These are phyloP conservation scores for Neopestalotiopsis sp. DNA, from an alignment of 2,329 filamentous ascomycete species.

Conservation along the genomic window DNA sequence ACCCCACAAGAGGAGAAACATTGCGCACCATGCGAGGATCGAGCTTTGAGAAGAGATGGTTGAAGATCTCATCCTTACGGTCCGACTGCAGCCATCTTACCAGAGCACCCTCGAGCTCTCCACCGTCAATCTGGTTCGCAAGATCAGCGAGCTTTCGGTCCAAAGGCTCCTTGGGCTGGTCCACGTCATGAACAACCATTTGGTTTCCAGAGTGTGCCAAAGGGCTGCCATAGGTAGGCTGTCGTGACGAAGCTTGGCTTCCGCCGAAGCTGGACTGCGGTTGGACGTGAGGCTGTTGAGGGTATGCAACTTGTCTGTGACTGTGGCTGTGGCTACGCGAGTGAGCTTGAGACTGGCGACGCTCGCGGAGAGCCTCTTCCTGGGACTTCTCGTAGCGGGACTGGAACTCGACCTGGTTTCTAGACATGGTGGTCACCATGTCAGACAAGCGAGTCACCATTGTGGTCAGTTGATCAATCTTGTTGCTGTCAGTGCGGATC, in stretches of 20 bases:
- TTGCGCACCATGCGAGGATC: constrained; percentile 58
- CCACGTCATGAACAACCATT: constrained; percentile 47
- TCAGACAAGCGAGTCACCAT: constrained; percentile 70
- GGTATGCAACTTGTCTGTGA: constrained; percentile 19
- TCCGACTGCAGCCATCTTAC: constrained; percentile 71
- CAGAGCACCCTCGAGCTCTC: constrained; percentile 66
- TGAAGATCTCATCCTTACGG: constrained; percentile 67
- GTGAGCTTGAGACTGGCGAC: constrained; percentile 25
- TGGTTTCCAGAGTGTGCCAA: constrained; percentile 39
- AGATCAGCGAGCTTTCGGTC: constrained; percentile 62
- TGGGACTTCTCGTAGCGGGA: constrained; percentile 65
- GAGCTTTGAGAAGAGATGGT: constrained; percentile 56
- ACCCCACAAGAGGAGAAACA: constrained; percentile 64
- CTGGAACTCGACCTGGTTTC: constrained; percentile 72
- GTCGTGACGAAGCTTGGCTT: constrained; percentile 24
- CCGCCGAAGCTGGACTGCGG: constrained; percentile 32
- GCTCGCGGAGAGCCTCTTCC: constrained; percentile 51
- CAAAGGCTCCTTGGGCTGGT: constrained; percentile 50
- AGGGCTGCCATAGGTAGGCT: constrained; percentile 31
- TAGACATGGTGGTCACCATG: constrained; percentile 72
- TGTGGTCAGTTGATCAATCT: constrained; percentile 75
- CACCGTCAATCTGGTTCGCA: constrained; percentile 64
- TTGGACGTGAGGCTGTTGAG: constrained; percentile 30
- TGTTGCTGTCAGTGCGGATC: constrained; percentile 60
- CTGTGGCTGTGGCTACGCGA: neutral